Conservation (phyloP, 331 rosid species). For the Saraca asoca region DNA sequence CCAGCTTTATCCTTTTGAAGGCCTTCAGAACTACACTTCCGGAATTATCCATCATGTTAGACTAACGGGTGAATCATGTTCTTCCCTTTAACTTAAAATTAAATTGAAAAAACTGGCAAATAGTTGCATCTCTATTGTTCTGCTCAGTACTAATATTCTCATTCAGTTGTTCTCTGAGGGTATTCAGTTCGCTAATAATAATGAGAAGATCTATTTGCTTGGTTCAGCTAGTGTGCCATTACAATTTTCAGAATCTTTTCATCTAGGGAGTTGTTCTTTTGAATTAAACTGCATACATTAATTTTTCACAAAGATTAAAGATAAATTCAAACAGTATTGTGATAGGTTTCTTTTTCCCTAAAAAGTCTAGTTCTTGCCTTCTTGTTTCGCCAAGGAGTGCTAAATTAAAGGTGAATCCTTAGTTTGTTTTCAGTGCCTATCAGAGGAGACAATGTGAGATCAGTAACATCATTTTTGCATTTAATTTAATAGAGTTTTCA, state of each 20-base stretch:
- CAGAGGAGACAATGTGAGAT: no score
- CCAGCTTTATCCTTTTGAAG: constrained; percentile 80
- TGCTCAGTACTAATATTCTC: not conserved
- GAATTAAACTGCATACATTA: not conserved
- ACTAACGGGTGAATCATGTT: constrained; percentile 52
- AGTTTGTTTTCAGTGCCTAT: no score
- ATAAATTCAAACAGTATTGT: no score
- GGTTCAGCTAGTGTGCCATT: not conserved
- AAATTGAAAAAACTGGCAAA: not conserved
- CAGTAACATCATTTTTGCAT: no score
- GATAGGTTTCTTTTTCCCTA: no score
- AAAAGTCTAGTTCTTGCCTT: not conserved
- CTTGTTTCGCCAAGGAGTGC: no score
- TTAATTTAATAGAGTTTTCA: no score
- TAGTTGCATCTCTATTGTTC: not conserved
- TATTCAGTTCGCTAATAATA: not conserved
- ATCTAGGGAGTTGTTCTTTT: not conserved
- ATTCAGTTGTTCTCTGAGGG: not conserved
- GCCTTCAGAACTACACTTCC: constrained; percentile 82
- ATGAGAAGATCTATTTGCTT: not conserved
- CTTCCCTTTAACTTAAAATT: not conserved
- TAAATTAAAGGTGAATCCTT: no score
- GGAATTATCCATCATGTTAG: constrained; percentile 91
- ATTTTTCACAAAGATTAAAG: not conserved
- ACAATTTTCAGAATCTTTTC: not conserved